These are phyloP conservation scores for Arthrobotrys entomopaga DNA, from an alignment of 2,329 filamentous ascomycete genomes.

Conservation along the genomic window DNA sequence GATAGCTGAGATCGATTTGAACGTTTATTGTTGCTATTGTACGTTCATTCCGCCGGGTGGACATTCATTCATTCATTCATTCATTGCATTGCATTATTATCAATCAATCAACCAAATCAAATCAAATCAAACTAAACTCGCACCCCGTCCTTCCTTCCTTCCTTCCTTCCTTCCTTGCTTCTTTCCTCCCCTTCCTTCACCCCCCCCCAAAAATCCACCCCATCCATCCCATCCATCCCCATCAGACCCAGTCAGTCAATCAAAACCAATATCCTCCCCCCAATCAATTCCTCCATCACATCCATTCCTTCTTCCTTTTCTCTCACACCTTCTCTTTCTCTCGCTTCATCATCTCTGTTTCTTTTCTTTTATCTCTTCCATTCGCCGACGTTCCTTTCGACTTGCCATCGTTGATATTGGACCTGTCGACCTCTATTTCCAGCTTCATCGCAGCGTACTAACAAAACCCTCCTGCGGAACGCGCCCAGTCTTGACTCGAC, in stretches of 20 bases:
- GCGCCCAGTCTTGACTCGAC: not conserved
- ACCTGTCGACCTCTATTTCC: constrained; percentile 22
- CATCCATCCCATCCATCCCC: too few relatives aligned
- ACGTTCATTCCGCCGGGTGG: constrained; percentile 11
- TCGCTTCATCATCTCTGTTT: constrained; percentile 4
- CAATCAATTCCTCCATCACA: constrained; percentile 32
- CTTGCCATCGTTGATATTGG: constrained; percentile 2
- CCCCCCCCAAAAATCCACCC: too few relatives aligned
- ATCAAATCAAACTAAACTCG: not conserved
- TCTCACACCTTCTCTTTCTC: constrained; percentile 8
- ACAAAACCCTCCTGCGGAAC: not conserved
- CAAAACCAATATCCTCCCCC: constrained; percentile 23
- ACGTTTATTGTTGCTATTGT: too few relatives aligned
- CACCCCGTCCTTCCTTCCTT: not conserved
- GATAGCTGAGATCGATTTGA: too few relatives aligned
- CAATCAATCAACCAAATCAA: constrained; percentile 4
- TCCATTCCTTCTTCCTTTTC: constrained; percentile 17
- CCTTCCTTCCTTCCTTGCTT: not conserved
- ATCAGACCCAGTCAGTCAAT: constrained; percentile 8
- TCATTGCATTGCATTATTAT: not conserved
- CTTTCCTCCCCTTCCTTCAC: too few relatives aligned
- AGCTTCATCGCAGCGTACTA: not conserved
- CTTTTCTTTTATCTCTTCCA: constrained; percentile 19
- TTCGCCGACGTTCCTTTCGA: constrained; percentile 36
- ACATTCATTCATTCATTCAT: constrained; percentile 16